phyloP scores from a whole-genome alignment of 805 yeast species.

The Candida mattraensis region DNA sequence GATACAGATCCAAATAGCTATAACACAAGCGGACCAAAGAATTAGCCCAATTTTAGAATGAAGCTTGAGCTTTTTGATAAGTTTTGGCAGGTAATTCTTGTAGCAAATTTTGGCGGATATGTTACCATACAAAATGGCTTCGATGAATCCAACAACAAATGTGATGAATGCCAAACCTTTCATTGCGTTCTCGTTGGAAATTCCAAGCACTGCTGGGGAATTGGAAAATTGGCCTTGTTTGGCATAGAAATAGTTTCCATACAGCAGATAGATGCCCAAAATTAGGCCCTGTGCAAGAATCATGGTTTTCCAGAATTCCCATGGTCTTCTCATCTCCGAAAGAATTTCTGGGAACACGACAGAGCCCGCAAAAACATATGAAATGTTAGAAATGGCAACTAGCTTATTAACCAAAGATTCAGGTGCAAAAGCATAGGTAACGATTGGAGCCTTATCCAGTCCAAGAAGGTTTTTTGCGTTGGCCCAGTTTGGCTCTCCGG shows the following conservation, averaged over 20 bases:
- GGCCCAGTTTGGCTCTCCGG: conserved; percentile 23
- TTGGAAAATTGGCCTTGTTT: conserved; percentile 46
- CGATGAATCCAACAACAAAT: conserved; percentile 41
- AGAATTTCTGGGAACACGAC: conserved; percentile 47
- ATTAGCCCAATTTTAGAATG: conserved; percentile 33
- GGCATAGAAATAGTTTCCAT: conserved; percentile 43
- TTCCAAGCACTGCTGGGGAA: conserved; percentile 46
- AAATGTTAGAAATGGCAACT: conserved; percentile 43
- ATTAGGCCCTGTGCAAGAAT: conserved; percentile 41
- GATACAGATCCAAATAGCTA: conserved; percentile 15
- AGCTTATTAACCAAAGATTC: conserved; percentile 30
- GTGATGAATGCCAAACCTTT: conserved; percentile 39
- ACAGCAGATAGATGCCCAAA: conserved; percentile 39
- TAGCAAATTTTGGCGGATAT: conserved; percentile 47
- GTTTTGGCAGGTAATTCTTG: conserved; percentile 37
- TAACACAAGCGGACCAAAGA: conserved; percentile 18
- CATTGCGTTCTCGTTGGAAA: conserved; percentile 29
- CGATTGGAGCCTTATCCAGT: conserved; percentile 22
- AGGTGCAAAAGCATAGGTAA: conserved; percentile 16
- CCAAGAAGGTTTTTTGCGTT: conserved; percentile 21
- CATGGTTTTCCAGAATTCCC: conserved; percentile 51
- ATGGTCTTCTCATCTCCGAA: conserved; percentile 49
- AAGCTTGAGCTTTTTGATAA: conserved; percentile 34
- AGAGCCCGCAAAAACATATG: conserved; percentile 53
- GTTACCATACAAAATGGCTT: conserved; percentile 47